Evolutionary conservation across 768 basidiomycete genomes (phyloP).

Genomic region (Kwoniella botswanensis): DNA sequence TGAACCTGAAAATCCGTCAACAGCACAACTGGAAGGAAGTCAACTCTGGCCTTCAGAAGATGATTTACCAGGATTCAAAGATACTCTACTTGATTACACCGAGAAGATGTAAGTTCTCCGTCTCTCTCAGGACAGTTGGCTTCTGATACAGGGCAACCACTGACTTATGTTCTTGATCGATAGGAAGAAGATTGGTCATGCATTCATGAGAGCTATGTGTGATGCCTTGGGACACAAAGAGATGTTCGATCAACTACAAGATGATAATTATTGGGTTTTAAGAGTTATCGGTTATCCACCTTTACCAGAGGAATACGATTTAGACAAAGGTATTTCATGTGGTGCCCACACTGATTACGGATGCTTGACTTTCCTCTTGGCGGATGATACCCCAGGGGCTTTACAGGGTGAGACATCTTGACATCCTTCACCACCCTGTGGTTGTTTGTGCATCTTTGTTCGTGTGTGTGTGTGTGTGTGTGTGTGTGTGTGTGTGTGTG

Average conservation of each 20-base stretch:
- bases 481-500: not conserved
- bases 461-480: not conserved
- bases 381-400: slow-evolving; percentile 36
- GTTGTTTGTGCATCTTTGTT: not conserved
- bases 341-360: slow-evolving; percentile 43
- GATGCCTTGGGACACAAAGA: slow-evolving; percentile 29
- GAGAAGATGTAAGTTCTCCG: slow-evolving; percentile 31
- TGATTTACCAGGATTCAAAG: slow-evolving; percentile 31
- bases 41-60: slow-evolving; percentile 35
- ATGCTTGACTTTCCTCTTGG: slow-evolving; percentile 40
- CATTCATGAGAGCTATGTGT: slow-evolving; percentile 35
- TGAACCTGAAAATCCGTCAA: slow-evolving; percentile 30
- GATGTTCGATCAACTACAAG: slow-evolving; percentile 32
- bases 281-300: slow-evolving; percentile 40
- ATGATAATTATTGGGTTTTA: slow-evolving; percentile 41
- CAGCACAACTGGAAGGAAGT: slow-evolving; percentile 28
- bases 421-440: too few species aligned
- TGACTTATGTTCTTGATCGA: not conserved
- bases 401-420: slow-evolving; percentile 24
- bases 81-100: slow-evolving; percentile 33
- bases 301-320: slow-evolving; percentile 26
- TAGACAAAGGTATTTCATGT: slow-evolving; percentile 35
- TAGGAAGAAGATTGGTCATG: slow-evolving; percentile 33
- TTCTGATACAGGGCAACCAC: not conserved
- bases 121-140: not conserved